phyloP scores from a whole-genome alignment of 352 stramenopile species.

The Phytophthora pseudosyringae region DNA sequence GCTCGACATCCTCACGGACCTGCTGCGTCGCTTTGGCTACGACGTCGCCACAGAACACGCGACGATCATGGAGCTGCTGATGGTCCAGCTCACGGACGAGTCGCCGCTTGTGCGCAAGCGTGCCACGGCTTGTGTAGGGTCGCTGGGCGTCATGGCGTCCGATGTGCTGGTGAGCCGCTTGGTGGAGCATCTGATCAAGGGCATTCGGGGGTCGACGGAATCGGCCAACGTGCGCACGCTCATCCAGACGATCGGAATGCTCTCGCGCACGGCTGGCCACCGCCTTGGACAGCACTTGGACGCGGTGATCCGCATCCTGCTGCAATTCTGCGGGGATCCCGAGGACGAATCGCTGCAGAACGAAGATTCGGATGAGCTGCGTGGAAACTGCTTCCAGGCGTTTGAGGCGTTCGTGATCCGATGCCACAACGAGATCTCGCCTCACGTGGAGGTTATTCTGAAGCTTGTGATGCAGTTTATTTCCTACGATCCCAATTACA shows the following conservation, averaged over 20 bases:
- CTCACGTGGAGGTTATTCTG: constrained; percentile 94
- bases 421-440: constrained; percentile 96
- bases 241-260: constrained; percentile 97
- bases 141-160: constrained; percentile 95
- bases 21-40: constrained; percentile 96
- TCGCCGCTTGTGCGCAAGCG: constrained; percentile 96
- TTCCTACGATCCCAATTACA: constrained; percentile 99
- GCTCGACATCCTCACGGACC: constrained; percentile 97
- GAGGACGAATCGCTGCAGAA: constrained; percentile 94
- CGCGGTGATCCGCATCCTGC: constrained; percentile 96
- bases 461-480: constrained; percentile 93
- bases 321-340: constrained; percentile 93
- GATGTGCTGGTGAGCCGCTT: constrained; percentile 94
- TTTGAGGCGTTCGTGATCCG: constrained; percentile 97
- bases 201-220: constrained; percentile 85
- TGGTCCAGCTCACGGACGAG: constrained; percentile 83
- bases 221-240: constrained; percentile 90
- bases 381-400: constrained; percentile 98
- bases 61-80: constrained; percentile 88
- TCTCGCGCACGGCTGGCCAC: constrained; percentile 96
- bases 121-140: constrained; percentile 94
- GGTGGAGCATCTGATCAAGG: constrained; percentile 92
- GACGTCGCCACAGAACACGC: constrained; percentile 89
- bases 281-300: constrained; percentile 95
- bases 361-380: constrained; percentile 94